Evolutionary conservation across 129 eudicot species (phyloP).

Genomic region (Ambrosia artemisiifolia): DNA sequence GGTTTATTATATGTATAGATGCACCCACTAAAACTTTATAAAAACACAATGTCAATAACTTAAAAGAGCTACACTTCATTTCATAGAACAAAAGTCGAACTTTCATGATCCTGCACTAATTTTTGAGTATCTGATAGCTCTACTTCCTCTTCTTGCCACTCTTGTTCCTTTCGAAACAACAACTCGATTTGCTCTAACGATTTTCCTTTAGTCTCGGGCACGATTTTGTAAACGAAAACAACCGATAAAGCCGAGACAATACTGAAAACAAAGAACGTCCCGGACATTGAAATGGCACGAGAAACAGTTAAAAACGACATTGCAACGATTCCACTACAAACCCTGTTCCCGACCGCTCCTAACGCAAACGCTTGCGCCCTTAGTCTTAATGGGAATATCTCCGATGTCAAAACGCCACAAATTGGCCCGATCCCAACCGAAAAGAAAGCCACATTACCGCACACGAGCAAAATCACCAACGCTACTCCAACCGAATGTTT

Average conservation of each 20-base stretch:
- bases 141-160: constrained; percentile 47
- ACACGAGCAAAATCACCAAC: constrained; percentile 46
- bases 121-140: constrained; percentile 57
- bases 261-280: constrained; percentile 53
- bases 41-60: background rate
- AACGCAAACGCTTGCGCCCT: constrained; percentile 77
- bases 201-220: constrained; percentile 83
- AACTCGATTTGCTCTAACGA: constrained; percentile 74
- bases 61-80: too few relatives aligned
- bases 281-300: constrained; percentile 60
- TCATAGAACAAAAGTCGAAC: too few relatives aligned
- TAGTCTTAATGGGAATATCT: constrained; percentile 63
- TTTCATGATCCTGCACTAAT: constrained; percentile 30
- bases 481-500: constrained; percentile 33
- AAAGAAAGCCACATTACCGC: constrained; percentile 78
- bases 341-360: constrained; percentile 64
- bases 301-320: constrained; percentile 68
- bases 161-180: constrained; percentile 51
- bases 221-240: constrained; percentile 50
- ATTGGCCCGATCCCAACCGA: constrained; percentile 80
- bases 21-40: background rate
- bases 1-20: too few relatives aligned
- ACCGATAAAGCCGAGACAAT: constrained; percentile 55
- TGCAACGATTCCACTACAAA: constrained; percentile 67
- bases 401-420: constrained; percentile 78